Evolutionary conservation across 225 moss, liverwort and hornwort species (phyloP).

Genomic region (Marchantia polymorpha): DNA sequence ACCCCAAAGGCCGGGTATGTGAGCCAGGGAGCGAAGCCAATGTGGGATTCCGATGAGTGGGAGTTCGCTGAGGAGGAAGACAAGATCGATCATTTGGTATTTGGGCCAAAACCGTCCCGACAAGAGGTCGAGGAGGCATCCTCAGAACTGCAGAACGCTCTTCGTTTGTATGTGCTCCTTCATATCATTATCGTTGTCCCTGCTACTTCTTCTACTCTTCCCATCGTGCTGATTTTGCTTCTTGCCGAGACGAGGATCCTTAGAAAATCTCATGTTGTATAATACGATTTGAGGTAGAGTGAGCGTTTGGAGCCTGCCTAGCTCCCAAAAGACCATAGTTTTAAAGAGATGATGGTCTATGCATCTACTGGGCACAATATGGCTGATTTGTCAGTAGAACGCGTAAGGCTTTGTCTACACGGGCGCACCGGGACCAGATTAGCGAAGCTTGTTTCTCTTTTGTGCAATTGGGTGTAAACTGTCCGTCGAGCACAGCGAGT

Average conservation of each 20-base stretch:
- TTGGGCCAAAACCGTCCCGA: conserved; percentile 60
- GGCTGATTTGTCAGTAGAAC: too few relatives aligned
- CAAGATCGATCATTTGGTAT: conserved; percentile 70
- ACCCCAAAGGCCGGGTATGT: conserved; percentile 35
- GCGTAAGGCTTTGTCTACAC: too few relatives aligned
- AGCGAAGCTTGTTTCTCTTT: background rate
- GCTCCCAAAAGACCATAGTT: background rate
- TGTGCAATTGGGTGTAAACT: too few relatives aligned
- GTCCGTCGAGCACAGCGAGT: too few relatives aligned
- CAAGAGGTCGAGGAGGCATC: conserved; percentile 82
- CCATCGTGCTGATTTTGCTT: background rate
- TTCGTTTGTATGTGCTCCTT: conserved; percentile 54
- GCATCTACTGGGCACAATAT: too few relatives aligned
- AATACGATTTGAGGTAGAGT: background rate
- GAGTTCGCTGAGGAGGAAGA: conserved; percentile 89
- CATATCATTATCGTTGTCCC: background rate
- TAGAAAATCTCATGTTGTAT: background rate
- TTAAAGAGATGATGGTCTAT: background rate
- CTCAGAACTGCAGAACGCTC: conserved; percentile 70
- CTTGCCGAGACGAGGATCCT: background rate
- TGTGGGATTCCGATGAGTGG: conserved; percentile 89
- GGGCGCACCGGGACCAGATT: background rate
- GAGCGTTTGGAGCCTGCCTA: background rate
- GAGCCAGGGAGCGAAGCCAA: conserved; percentile 46
- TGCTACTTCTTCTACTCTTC: background rate